Evolutionary conservation across 2,329 filamentous ascomycete species (phyloP).

Genomic region (Diplodia scrobiculata): DNA sequence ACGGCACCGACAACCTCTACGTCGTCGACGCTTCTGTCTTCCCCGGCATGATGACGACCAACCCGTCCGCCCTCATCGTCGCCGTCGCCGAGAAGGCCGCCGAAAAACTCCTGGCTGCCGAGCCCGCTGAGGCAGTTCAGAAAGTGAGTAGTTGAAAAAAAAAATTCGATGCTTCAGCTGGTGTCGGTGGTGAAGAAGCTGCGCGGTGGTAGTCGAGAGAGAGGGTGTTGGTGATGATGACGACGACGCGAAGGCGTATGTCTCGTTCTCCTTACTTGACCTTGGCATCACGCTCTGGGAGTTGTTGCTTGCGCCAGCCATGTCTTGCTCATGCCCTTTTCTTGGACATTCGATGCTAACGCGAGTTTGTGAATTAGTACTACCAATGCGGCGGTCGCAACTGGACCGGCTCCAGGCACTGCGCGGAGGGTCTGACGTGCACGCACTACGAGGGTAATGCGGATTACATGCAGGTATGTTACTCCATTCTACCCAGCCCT

Average conservation of each 20-base stretch:
- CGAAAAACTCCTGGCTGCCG: conserved; percentile 40
- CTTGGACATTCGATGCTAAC: neutral
- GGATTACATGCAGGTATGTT: conserved; percentile 18
- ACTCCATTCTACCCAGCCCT: too few relatives aligned
- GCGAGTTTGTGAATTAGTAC: conserved; percentile 24
- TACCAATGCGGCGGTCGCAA: conserved; percentile 34
- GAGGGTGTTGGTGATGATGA: neutral
- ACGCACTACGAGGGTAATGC: conserved; percentile 18
- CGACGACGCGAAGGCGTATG: conserved; percentile 2
- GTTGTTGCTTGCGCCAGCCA: neutral
- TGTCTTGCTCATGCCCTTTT: neutral
- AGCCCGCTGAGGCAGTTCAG: conserved; percentile 18
- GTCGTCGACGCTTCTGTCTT: conserved; percentile 54
- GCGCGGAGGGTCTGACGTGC: conserved; percentile 34
- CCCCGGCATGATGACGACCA: conserved; percentile 47
- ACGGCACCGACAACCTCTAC: conserved; percentile 51
- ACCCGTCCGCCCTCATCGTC: conserved; percentile 46
- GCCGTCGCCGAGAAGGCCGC: conserved; percentile 43
- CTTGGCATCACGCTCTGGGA: neutral
- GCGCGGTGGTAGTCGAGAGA: conserved; percentile 21
- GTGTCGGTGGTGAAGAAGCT: conserved; percentile 1
- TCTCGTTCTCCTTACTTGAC: neutral
- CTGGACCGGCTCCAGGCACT: conserved; percentile 33
- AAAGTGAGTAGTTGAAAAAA: conserved; percentile 28
- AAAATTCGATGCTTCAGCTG: neutral